phyloP scores from a whole-genome alignment of 1,139 yeast species.

The Yamadazyma dendronema region DNA sequence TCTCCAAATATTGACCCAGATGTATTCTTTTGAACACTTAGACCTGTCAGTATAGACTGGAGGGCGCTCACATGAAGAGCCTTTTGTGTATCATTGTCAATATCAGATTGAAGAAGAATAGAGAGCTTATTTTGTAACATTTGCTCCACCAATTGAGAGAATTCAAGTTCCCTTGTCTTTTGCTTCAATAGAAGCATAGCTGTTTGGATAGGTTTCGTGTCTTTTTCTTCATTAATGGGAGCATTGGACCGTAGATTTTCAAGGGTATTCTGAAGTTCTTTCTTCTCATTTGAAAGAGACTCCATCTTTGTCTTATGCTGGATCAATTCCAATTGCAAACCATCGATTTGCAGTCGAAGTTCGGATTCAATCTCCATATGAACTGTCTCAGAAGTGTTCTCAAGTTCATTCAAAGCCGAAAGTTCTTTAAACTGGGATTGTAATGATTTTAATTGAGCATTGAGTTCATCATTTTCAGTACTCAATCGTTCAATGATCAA shows the following conservation, averaged over 20 bases:
- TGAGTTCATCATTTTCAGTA: conserved; percentile 49
- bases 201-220: background rate
- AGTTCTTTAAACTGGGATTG: conserved; percentile 51
- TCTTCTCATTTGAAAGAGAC: conserved; percentile 1
- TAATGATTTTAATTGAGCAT: conserved; percentile 35
- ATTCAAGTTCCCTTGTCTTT: conserved; percentile 5
- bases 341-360: conserved; percentile 42
- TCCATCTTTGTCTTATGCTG: conserved; percentile 1
- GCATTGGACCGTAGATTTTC: background rate
- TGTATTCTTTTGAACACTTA: background rate
- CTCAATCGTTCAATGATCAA: conserved; percentile 56
- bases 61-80: background rate
- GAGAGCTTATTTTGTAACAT: background rate
- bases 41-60: background rate
- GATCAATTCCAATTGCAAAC: conserved; percentile 1
- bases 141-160: background rate
- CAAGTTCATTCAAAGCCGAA: conserved; percentile 58
- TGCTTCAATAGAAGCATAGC: background rate
- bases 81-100: background rate
- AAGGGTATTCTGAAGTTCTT: conserved; percentile 2
- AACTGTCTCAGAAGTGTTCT: conserved; percentile 60
- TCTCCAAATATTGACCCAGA: background rate
- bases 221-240: background rate
- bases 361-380: conserved; percentile 58
- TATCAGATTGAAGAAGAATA: background rate